Evolutionary conservation across 805 yeast species (phyloP).

Genomic region (Ogataea degrootiae): DNA sequence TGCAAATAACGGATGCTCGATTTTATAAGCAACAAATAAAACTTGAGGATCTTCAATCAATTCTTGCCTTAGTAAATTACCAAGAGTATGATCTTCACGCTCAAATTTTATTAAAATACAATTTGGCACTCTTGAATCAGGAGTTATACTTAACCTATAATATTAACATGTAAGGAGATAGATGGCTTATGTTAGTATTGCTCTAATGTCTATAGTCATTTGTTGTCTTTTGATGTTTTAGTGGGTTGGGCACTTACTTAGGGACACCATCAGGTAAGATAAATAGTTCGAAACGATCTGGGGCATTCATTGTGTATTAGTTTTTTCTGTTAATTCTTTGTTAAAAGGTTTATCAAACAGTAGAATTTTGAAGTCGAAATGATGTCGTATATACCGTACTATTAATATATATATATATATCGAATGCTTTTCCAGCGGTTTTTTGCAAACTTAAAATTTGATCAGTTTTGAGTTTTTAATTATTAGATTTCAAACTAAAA

Average conservation of each 20-base stretch:
- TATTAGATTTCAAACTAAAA: no score
- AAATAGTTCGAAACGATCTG: slow-evolving; percentile 96
- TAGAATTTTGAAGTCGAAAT: background rate
- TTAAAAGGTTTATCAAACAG: background rate
- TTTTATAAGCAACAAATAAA: slow-evolving; percentile 95
- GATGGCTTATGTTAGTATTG: no score
- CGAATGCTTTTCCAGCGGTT: no score
- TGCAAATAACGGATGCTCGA: slow-evolving; percentile 97
- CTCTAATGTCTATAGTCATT: slow-evolving; percentile 29
- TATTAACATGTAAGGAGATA: no score
- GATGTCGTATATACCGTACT: background rate
- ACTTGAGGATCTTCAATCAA: slow-evolving; percentile 82
- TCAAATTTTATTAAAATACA: slow-evolving; percentile 91
- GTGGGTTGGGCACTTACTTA: slow-evolving; percentile 48
- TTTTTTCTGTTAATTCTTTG: background rate
- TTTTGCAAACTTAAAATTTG: no score
- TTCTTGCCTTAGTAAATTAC: slow-evolving; percentile 83
- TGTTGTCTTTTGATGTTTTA: slow-evolving; percentile 46
- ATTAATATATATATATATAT: no score
- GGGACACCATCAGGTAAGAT: slow-evolving; percentile 97
- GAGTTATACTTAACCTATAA: slow-evolving; percentile 37
- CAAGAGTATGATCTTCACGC: slow-evolving; percentile 96
- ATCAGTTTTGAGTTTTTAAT: no score
- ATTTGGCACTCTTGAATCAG: slow-evolving; percentile 93
- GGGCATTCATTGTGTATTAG: slow-evolving; percentile 76